Conservation (phyloP, 306 rosid species). For the Begonia fuchsioides region DNA sequence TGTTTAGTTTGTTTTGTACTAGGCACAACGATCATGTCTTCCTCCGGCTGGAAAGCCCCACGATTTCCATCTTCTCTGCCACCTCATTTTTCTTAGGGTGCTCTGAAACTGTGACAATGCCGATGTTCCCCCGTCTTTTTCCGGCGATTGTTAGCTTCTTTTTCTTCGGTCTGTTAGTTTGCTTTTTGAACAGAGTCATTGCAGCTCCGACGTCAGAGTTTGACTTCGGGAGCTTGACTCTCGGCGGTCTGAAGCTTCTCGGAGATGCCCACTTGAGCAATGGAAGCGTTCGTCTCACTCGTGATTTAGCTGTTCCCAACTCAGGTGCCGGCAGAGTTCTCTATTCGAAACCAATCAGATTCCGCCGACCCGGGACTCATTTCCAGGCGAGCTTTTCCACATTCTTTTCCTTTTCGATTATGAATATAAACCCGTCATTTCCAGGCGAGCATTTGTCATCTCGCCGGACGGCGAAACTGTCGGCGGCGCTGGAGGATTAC, state of each 20-base stretch:
- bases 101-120: conserved; percentile 20
- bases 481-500: conserved; percentile 67
- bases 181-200: conserved; percentile 1
- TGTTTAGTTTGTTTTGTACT: conserved; percentile 16
- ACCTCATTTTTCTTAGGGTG: background rate
- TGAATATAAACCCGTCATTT: conserved; percentile 71
- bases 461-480: conserved; percentile 41
- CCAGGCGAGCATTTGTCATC: conserved; percentile 89
- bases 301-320: conserved; percentile 82
- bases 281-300: conserved; percentile 66
- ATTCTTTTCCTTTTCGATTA: conserved; percentile 68
- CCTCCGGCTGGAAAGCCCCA: conserved; percentile 19
- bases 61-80: conserved; percentile 12
- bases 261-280: conserved; percentile 92
- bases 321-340: conserved; percentile 78
- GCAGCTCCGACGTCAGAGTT: conserved; percentile 34
- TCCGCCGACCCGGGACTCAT: conserved; percentile 36
- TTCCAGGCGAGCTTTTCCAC: conserved; percentile 61
- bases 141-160: background rate
- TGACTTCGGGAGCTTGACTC: conserved; percentile 62
- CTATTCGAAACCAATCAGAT: conserved; percentile 47
- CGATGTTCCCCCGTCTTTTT: conserved; percentile 8
- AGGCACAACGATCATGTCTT: conserved; percentile 17
- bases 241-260: conserved; percentile 56
- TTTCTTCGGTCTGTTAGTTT: conserved; percentile 3